A percentile compares a stretch with the other conserved stretches of the same genome.
These are phyloP conservation scores for Thermochaetoides dissita DNA, from an alignment of 2,329 filamentous ascomycete species.

Conservation along the genomic window DNA sequence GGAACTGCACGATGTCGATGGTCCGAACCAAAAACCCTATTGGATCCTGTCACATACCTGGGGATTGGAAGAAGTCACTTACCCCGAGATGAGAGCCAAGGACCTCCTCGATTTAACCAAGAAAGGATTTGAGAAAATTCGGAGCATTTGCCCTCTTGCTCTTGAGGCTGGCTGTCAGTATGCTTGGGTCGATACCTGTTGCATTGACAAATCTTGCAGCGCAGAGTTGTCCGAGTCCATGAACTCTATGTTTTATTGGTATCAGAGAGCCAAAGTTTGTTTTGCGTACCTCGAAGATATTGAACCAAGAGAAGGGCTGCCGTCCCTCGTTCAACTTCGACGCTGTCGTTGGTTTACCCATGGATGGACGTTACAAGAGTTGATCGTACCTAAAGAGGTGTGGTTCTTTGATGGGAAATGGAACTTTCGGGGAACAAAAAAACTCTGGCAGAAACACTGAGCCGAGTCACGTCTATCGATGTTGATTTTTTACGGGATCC, in stretches of 20 bases:
- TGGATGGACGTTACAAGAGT: slow-evolving; percentile 1
- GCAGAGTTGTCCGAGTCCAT: slow-evolving; percentile 1
- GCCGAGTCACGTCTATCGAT: neutral
- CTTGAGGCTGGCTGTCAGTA: neutral
- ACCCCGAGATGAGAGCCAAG: neutral
- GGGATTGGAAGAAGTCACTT: slow-evolving; percentile 1
- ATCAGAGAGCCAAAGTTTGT: neutral
- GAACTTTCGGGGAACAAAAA: neutral
- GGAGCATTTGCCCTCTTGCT: neutral
- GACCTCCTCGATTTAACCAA: neutral
- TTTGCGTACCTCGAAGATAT: neutral
- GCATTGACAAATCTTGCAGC: slow-evolving; percentile 1
- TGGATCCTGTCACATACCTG: slow-evolving; percentile 2
- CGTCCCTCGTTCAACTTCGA: neutral
- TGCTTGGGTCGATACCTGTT: slow-evolving; percentile 1
- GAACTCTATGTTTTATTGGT: slow-evolving; percentile 1
- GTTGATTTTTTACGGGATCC: neutral
- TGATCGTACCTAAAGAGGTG: neutral
- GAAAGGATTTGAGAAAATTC: slow-evolving; percentile 4
- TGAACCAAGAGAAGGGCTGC: neutral
- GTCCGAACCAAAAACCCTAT: neutral
- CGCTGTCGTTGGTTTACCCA: slow-evolving; percentile 1
- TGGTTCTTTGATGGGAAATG: neutral
- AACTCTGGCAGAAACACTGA: neutral
- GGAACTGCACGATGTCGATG: slow-evolving; percentile 1